Evolutionary conservation across 768 basidiomycete species (phyloP), one percentile per base, ranked within the genome.

Genomic region (Lactifluus piperatus): DNA sequence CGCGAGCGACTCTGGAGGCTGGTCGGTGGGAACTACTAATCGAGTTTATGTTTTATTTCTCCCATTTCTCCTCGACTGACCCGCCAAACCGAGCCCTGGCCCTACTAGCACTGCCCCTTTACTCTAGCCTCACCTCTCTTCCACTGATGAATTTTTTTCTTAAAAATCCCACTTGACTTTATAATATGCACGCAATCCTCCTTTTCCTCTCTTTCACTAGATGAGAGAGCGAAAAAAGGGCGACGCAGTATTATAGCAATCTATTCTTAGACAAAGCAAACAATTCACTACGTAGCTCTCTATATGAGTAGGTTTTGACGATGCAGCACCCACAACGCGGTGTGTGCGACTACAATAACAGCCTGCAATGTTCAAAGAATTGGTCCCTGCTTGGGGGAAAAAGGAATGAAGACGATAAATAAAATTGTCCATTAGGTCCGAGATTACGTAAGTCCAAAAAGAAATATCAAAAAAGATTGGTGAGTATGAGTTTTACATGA

Each of bases 1-100:
- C 53, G 52, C 52, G 57, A 62, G 53, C 58, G 62, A 59, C 43
- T 62, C 26, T 60, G 58, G 62, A 52, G 50, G 20, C 58, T 63
- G 22, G 62, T 63, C 16, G 62, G 58, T 44, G 34, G 62, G 20
- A 54, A 55, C 46, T 60, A 32, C 24, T 62, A 37, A 14, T n/a
- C 16, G 10, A 26, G 6, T 1, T 20, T 13, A 43, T 22, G 16
- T n/a, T 8, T 18, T 47, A n/a, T n/a, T n/a, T n/a, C n/a, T n/a
- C n/a, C n/a, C n/a, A n/a, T n/a, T n/a, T n/a, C n/a, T n/a, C n/a
- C n/a, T n/a, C n/a, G 37, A 18, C 16, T 39, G 18, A 39, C 24
- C 45, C 7, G n/a, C 5, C 5, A 30, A 53, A 4, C 37, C n/a
- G 29, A 27, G 26, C 20, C 9, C 16, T 22, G 24, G 43, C 43